Percentiles rank a stretch among this genome's conserved stretches.
These are phyloP conservation scores for Erysiphe pulchra DNA, from an alignment of 2,329 filamentous ascomycete genomes.

Conservation along the genomic window DNA sequence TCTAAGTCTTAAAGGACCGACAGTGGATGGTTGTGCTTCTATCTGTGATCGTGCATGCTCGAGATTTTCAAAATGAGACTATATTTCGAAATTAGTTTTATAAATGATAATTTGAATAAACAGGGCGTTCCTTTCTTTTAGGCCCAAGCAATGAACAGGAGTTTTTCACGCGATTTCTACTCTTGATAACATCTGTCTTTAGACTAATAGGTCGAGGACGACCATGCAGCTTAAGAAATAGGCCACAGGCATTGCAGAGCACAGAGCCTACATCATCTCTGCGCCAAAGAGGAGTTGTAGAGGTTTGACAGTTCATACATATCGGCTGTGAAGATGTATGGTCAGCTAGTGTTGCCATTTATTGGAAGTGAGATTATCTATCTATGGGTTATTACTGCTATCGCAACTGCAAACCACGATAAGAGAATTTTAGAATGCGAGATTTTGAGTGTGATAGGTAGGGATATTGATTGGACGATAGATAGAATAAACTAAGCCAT, in stretches of 20 bases:
- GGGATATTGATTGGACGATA: too few species aligned
- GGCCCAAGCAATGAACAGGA: slow-evolving; percentile 47
- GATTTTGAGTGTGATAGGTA: too few species aligned
- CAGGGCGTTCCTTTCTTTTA: slow-evolving; percentile 48
- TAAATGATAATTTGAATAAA: background rate
- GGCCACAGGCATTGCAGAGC: slow-evolving; percentile 91
- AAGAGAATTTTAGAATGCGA: slow-evolving; percentile 1
- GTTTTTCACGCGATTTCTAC: slow-evolving; percentile 91
- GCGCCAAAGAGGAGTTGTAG: slow-evolving; percentile 88
- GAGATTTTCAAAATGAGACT: too few species aligned
- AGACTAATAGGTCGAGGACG: slow-evolving; percentile 80
- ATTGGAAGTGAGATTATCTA: slow-evolving; percentile 1
- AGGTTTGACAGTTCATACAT: slow-evolving; percentile 89
- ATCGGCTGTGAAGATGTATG: slow-evolving; percentile 53
- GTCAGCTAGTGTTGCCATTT: slow-evolving; percentile 24
- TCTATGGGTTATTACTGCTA: too few species aligned
- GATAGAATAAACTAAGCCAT: too few species aligned
- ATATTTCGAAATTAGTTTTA: too few species aligned
- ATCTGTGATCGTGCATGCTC: too few species aligned
- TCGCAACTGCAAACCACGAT: slow-evolving; percentile 4
- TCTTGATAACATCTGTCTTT: slow-evolving; percentile 99
- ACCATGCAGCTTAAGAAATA: slow-evolving; percentile 92
- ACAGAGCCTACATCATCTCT: slow-evolving; percentile 89
- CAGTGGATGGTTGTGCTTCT: slow-evolving; percentile 26
- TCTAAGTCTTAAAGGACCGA: slow-evolving; percentile 28